These are phyloP conservation scores for Cryptosporidium canis DNA, from an alignment of 169 alveolate species.

Conservation along the genomic window DNA sequence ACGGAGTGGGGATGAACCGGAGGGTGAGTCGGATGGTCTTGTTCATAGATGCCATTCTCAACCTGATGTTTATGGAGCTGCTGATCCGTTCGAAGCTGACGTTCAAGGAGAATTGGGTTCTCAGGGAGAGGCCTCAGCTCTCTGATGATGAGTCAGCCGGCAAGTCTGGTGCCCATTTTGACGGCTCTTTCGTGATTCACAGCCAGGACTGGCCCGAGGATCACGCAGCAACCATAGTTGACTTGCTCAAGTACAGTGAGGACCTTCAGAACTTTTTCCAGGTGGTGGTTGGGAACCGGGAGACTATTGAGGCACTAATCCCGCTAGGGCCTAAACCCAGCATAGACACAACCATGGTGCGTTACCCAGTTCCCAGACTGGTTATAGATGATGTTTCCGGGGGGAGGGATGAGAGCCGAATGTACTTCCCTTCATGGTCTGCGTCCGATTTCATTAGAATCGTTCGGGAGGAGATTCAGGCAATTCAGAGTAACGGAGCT, in stretches of 20 bases:
- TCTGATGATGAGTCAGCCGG: background rate
- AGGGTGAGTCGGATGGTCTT: background rate
- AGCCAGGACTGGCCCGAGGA: background rate
- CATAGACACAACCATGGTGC: background rate
- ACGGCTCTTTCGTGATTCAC: background rate
- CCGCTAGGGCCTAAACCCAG: background rate
- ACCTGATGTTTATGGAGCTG: slow-evolving; percentile 13
- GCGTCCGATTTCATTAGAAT: background rate
- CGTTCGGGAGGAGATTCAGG: background rate
- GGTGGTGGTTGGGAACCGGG: background rate
- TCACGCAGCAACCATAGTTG: slow-evolving; percentile 37
- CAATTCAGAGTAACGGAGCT: background rate
- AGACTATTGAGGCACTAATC: background rate
- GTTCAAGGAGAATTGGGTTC: slow-evolving; percentile 13
- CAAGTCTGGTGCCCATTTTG: background rate
- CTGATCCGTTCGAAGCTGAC: background rate
- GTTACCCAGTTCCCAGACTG: slow-evolving; percentile 8
- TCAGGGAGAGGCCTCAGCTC: background rate
- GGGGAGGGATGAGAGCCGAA: background rate
- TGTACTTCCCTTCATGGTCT: slow-evolving; percentile 66
- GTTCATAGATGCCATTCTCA: slow-evolving; percentile 6
- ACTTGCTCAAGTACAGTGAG: slow-evolving; percentile 42
- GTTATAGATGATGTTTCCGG: background rate
- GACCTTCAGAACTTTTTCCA: slow-evolving; percentile 29
- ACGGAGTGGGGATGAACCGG: background rate